A percentile compares a stretch with the other conserved stretches of the same genome.
phyloP scores from a whole-genome alignment of 2,329 filamentous ascomycete species.

The Chaetothyriales sp. region DNA sequence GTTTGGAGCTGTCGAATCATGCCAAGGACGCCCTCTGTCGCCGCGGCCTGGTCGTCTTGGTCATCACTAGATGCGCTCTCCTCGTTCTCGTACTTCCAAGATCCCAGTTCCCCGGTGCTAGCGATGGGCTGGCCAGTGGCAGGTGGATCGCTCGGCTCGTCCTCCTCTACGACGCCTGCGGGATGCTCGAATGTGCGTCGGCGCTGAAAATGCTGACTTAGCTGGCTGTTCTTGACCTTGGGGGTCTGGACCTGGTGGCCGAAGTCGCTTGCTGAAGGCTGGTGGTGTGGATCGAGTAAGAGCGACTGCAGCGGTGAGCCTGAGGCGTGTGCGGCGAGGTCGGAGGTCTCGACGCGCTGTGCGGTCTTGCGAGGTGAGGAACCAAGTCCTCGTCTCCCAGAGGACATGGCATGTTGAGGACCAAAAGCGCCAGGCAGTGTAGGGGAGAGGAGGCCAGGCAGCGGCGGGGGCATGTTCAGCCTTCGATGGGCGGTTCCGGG shows the following conservation, averaged over 20 bases:
- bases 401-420: slow-evolving; percentile 2
- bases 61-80: slow-evolving; percentile 33
- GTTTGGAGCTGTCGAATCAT: slow-evolving; percentile 55
- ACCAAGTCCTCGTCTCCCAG: slow-evolving; percentile 2
- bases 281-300: slow-evolving; percentile 35
- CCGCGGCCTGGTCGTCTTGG: slow-evolving; percentile 33
- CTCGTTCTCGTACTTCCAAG: slow-evolving; percentile 27
- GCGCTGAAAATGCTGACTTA: slow-evolving; percentile 31
- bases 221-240: slow-evolving; percentile 17
- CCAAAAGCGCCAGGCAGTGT: slow-evolving; percentile 28
- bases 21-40: slow-evolving; percentile 46
- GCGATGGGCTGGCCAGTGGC: not conserved
- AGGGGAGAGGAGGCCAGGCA: slow-evolving; percentile 57
- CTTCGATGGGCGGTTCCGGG: slow-evolving; percentile 41
- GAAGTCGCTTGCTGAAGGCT: slow-evolving; percentile 28
- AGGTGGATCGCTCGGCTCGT: not conserved
- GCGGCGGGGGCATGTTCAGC: slow-evolving; percentile 63
- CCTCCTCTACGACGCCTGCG: slow-evolving; percentile 12
- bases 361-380: slow-evolving; percentile 19
- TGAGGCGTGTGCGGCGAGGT: slow-evolving; percentile 15
- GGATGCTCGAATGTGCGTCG: slow-evolving; percentile 20
- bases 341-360: slow-evolving; percentile 12
- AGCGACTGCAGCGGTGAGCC: slow-evolving; percentile 30
- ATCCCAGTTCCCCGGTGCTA: slow-evolving; percentile 18
- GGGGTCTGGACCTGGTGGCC: slow-evolving; percentile 4